Percentiles rank a stretch among this genome's conserved stretches.
Conservation (phyloP, 1,139 yeast species). For the Lodderomyces parapsilosis region DNA sequence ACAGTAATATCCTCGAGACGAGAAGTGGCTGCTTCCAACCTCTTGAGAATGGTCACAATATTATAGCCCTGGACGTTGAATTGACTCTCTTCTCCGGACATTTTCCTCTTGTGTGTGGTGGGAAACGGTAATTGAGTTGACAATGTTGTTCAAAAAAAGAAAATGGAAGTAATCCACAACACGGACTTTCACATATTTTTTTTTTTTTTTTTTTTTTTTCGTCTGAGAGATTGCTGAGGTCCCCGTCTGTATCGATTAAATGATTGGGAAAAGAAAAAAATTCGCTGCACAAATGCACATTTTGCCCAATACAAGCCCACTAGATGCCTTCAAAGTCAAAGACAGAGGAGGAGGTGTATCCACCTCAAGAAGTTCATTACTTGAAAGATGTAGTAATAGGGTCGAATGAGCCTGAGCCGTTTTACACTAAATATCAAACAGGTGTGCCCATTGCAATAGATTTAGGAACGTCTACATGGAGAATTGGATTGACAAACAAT, state of each 20-base stretch:
- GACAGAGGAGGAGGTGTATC: conserved; percentile 26
- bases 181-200: too few species aligned
- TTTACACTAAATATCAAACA: conserved; percentile 48
- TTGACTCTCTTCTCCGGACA: conserved; percentile 51
- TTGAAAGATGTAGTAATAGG: conserved; percentile 42
- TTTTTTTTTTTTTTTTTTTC: too few species aligned
- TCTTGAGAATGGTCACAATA: conserved; percentile 74
- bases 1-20: conserved; percentile 87
- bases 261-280: too few species aligned
- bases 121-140: not conserved
- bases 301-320: too few species aligned
- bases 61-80: conserved; percentile 77
- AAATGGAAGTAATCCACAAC: too few species aligned
- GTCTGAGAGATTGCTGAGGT: too few species aligned
- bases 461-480: conserved; percentile 67
- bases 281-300: too few species aligned
- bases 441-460: conserved; percentile 79
- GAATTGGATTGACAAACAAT: conserved; percentile 67
- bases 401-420: conserved; percentile 43
- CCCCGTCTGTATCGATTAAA: too few species aligned
- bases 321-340: conserved; percentile 20
- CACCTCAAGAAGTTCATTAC: conserved; percentile 52
- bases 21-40: conserved; percentile 91
- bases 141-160: too few species aligned
- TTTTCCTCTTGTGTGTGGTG: conserved; percentile 9